phyloP scores from a whole-genome alignment of 768 basidiomycete genomes.

The Lactarius indigo region DNA sequence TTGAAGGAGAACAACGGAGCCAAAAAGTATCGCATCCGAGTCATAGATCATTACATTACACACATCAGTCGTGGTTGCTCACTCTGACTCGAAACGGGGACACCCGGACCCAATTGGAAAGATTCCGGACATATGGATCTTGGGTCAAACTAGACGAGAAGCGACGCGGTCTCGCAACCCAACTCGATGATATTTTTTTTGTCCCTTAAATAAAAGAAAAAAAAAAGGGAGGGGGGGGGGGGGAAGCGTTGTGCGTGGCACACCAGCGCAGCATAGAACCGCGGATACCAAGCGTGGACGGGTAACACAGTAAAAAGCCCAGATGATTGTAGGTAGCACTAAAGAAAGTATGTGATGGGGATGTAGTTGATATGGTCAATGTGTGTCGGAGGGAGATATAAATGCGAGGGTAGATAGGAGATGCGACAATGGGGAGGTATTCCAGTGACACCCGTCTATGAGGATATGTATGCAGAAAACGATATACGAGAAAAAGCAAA shows the following conservation, averaged over 20 bases:
- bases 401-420: constrained; percentile 15
- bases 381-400: constrained; percentile 16
- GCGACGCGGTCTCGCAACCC: constrained; percentile 10
- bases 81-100: constrained; percentile 13
- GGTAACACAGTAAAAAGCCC: constrained; percentile 21
- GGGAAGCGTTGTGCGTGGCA: constrained; percentile 6
- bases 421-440: constrained; percentile 21
- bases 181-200: constrained; percentile 18
- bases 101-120: background rate
- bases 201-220: background rate
- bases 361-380: constrained; percentile 21
- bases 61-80: background rate
- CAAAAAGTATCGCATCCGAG: background rate
- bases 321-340: constrained; percentile 24
- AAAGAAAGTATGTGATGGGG: constrained; percentile 21
- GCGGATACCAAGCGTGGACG: constrained; percentile 14
- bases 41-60: background rate
- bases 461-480: constrained; percentile 23
- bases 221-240: no score
- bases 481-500: constrained; percentile 19
- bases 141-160: background rate
- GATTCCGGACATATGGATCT: background rate
- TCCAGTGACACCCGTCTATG: constrained; percentile 24
- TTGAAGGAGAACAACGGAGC: background rate
- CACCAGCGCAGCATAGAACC: constrained; percentile 21